Base-by-base conservation (phyloP, 2,329 filamentous ascomycete species). In the Didymella pomorum region DNA sequence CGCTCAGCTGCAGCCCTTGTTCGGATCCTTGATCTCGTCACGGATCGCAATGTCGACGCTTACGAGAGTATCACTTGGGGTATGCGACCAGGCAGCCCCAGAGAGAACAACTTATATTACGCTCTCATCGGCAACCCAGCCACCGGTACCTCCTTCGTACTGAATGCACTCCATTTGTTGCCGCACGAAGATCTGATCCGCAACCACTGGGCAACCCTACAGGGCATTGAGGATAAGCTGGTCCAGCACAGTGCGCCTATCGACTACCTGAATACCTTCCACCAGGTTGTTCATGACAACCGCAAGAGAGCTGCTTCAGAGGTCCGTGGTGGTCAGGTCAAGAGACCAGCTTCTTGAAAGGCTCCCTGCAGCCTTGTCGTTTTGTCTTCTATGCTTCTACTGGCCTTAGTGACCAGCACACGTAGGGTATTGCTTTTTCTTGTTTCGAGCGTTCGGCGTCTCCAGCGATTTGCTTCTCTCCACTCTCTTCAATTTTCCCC, bases 261-360 rank as follows among this genome's bases (percentile, higher is more conserved):
- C 10, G 49, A 47, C 21, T 77, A 70, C 25, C 49, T 68, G 60
- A 65, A 62, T 20, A 57, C 66, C 0, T 74, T 77, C 52, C 69
- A 65, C 12, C 59, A 59, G 31, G 60, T 74, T 16, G 61, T 71
- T 4, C 64, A 70, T 16, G 74, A 74, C 29, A 74, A 56, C 33
- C 69, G 73, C 55, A 77, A 77, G 66, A 68, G 73, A 46, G 66
- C 71, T 12, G 68, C 68, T 23, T 70, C 72, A 2, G 71, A 72
- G 45, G 59, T 56, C 25, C 68, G 66, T 20, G 73, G 71, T 25
- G 68, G 69, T 18, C 68, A 67, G 41, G 58, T 72, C 18, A 76
- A 76, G 61, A 69, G 72, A 35, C 44, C 72, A 4, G 72, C 57
- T 23, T 60, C 56, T 10, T 58, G 21, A 52, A 14, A 7, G 16